A percentile compares a stretch with the other conserved stretches of the same genome.
Evolutionary conservation across 2,329 filamentous ascomycete genomes (phyloP).

Genomic region (Lasiodiplodia citricola): DNA sequence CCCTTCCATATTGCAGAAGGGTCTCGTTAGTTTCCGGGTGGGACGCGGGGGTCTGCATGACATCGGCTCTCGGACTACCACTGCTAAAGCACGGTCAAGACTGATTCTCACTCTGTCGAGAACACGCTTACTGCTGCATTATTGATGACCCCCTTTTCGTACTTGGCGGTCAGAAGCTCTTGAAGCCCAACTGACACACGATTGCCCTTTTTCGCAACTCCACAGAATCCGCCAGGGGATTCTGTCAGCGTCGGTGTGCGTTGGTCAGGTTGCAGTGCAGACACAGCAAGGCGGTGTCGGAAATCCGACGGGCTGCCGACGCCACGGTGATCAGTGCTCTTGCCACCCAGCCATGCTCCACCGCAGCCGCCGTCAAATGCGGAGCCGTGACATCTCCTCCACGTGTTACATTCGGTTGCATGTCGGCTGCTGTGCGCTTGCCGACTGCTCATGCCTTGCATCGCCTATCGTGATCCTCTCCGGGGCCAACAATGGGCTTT

Average conservation of each 20-base stretch:
- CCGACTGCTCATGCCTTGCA: not conserved
- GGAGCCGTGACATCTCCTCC: not conserved
- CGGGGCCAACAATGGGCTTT: not conserved
- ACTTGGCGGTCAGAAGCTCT: not conserved
- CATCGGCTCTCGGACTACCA: too few species aligned
- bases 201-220: not conserved
- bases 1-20: not conserved
- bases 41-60: not conserved
- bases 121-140: not conserved
- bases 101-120: not conserved
- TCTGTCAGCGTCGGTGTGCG: not conserved
- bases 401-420: not conserved
- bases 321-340: not conserved
- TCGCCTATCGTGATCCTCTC: not conserved
- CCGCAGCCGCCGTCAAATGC: not conserved
- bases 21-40: not conserved
- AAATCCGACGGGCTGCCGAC: not conserved
- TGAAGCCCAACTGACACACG: not conserved
- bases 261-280: not conserved
- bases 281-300: not conserved
- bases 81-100: too few species aligned
- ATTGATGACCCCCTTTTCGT: not conserved
- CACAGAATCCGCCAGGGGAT: not conserved
- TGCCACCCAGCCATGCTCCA: not conserved
- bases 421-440: not conserved